A percentile compares a stretch with the other conserved stretches of the same genome.
These are phyloP conservation scores for Pythium aquatile DNA, from an alignment of 352 stramenopile genomes.

Conservation along the genomic window DNA sequence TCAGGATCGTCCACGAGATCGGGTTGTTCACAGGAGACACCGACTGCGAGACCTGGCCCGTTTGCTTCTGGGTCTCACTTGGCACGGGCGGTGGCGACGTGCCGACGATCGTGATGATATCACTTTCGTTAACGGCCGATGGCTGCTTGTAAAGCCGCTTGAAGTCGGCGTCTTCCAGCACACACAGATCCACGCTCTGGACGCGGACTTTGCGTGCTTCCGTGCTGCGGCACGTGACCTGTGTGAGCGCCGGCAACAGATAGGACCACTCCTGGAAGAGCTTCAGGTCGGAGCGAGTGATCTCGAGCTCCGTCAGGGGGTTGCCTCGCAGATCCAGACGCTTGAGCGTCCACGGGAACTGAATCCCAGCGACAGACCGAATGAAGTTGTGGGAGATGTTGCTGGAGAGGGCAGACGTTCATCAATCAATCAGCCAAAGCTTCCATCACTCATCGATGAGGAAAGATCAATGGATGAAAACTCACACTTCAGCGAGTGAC, in stretches of 20 bases:
- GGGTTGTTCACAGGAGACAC: slow-evolving; percentile 19
- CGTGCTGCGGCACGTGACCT: slow-evolving; percentile 1
- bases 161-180: slow-evolving; percentile 20
- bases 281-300: slow-evolving; percentile 19
- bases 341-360: slow-evolving; percentile 27
- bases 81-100: background rate
- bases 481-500: slow-evolving; percentile 15
- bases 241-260: slow-evolving; percentile 4
- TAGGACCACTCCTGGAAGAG: slow-evolving; percentile 16
- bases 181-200: slow-evolving; percentile 6
- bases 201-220: slow-evolving; percentile 11
- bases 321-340: slow-evolving; percentile 20
- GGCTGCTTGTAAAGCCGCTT: slow-evolving; percentile 6
- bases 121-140: background rate
- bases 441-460: background rate
- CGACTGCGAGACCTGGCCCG: slow-evolving; percentile 58
- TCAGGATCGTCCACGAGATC: slow-evolving; percentile 30
- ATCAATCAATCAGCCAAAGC: background rate
- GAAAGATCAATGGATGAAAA: background rate
- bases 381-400: slow-evolving; percentile 20
- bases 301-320: slow-evolving; percentile 19
- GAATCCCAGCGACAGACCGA: slow-evolving; percentile 12
- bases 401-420: background rate
- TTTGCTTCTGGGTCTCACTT: background rate
- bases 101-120: background rate